Evolutionary conservation across 2,329 filamentous ascomycete genomes (phyloP), one percentile per base, ranked within the genome.

Genomic region (Emericellopsis cladophorae): DNA sequence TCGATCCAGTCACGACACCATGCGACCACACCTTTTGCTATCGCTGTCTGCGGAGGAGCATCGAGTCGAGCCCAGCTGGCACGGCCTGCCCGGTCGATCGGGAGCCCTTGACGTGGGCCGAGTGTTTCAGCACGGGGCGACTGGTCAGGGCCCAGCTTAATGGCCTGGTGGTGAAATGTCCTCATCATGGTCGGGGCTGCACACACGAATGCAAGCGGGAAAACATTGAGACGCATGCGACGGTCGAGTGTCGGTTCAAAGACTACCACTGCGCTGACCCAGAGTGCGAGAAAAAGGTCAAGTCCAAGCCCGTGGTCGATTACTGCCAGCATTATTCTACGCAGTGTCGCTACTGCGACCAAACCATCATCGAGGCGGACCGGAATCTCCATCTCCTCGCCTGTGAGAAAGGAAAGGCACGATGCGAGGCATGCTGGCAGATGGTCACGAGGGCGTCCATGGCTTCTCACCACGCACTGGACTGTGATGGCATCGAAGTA

Each of bases 11-110:
- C 37, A 77, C 76, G 34, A 80, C 76, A 1, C 60, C 62, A 7
- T 82, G 78, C 56, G 73, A 79, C 43, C 78, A 82, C 53, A 77
- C 75, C 11, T 82, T 82, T 52, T 82, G 78, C 50, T 67, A 69
- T 40, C 62, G 63, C 5, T 82, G 78, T 51, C 61, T 81, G 39
- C 59, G 61, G 23, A 53, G 61, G 26, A 61, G 61, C 48, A 61
- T 64, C 37, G 52, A 59, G 10, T 60, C 59, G 2, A 64, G 61
- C 35, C 61, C 61, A 7, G 59, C 61, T 2, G 59, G 61, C 5
- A 56, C 57, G 2, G 56, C 63, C 29, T 81, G 76, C 44, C 76
- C 76, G 3, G 68, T 80, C 42, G 76, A 80, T 53, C 66, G 76
- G n/a, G 64, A 64, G 12, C 58, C 60, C 10, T 39, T 64, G 7